Evolutionary conservation across 2,329 filamentous ascomycete species (phyloP).

Genomic region (Ophidiomyces ophidiicola): DNA sequence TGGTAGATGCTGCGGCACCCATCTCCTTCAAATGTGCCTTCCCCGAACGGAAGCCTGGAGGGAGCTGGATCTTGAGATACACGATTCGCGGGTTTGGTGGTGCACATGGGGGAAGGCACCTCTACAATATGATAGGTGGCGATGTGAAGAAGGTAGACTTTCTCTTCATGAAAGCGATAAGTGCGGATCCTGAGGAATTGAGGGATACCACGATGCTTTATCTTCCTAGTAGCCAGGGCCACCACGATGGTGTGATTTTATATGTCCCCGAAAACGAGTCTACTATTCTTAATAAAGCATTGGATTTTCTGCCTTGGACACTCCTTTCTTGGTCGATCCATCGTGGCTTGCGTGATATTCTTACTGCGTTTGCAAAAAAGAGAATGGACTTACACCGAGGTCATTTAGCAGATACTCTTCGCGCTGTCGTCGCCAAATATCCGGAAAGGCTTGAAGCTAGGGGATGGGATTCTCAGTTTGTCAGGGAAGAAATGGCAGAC

Average conservation of each 20-base stretch:
- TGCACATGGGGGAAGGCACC: constrained; percentile 6
- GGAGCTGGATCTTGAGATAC: background rate
- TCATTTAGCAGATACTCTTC: background rate
- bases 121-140: constrained; percentile 5
- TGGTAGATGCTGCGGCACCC: background rate
- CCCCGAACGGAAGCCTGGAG: background rate
- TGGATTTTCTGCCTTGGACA: constrained; percentile 5
- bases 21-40: constrained; percentile 4
- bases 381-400: constrained; percentile 2
- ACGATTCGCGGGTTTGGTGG: constrained; percentile 1
- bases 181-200: background rate
- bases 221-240: constrained; percentile 3
- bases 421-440: background rate
- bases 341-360: constrained; percentile 7
- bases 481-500: constrained; percentile 4
- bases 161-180: constrained; percentile 2
- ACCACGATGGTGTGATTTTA: background rate
- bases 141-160: constrained; percentile 3
- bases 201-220: background rate
- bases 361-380: background rate
- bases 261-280: constrained; percentile 1
- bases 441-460: constrained; percentile 3
- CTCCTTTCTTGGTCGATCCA: constrained; percentile 8
- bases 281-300: background rate
- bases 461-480: constrained; percentile 4